phyloP scores from a whole-genome alignment of 2,329 filamentous ascomycete genomes.

The Pseudogymnoascus sp. region DNA sequence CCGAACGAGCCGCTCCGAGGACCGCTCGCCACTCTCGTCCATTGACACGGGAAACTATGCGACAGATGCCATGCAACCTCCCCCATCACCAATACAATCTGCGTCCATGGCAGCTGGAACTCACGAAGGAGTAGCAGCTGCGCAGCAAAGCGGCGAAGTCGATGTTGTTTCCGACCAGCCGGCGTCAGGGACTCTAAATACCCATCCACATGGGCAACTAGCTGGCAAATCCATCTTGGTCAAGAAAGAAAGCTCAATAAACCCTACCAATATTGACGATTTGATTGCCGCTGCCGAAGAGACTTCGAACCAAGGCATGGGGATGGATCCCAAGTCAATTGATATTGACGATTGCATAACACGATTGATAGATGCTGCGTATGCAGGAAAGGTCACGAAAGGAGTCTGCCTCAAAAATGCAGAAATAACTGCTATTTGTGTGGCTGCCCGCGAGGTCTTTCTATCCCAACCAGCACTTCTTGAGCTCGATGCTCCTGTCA shows the following conservation, averaged over 20 bases:
- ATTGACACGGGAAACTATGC: conserved; percentile 38
- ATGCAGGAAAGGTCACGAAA: conserved; percentile 95
- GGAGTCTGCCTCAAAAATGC: conserved; percentile 96
- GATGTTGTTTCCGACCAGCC: conserved; percentile 90
- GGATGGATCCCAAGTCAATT: conserved; percentile 86
- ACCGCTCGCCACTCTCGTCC: conserved; percentile 28
- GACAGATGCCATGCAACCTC: conserved; percentile 48
- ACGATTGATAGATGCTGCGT: conserved; percentile 84
- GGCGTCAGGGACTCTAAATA: conserved; percentile 56
- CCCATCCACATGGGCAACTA: conserved; percentile 52
- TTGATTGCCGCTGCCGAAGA: conserved; percentile 34
- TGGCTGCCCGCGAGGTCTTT: conserved; percentile 79
- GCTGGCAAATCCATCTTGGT: conserved; percentile 87
- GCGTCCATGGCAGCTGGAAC: conserved; percentile 63
- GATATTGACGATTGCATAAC: conserved; percentile 98
- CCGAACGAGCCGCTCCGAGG: conserved; percentile 37
- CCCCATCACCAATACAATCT: conserved; percentile 82
- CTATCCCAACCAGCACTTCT: conserved; percentile 85
- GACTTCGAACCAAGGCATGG: conserved; percentile 50
- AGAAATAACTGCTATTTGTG: conserved; percentile 90
- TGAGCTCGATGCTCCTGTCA: conserved; percentile 89
- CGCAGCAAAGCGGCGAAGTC: conserved; percentile 81
- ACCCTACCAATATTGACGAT: conserved; percentile 31
- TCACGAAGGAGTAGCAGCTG: conserved; percentile 64
- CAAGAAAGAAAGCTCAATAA: conserved; percentile 59